Percentiles rank a stretch among this genome's conserved stretches.
phyloP scores from a whole-genome alignment of 1,284 basidiomycete species.

The Ceratobasidium sp. region DNA sequence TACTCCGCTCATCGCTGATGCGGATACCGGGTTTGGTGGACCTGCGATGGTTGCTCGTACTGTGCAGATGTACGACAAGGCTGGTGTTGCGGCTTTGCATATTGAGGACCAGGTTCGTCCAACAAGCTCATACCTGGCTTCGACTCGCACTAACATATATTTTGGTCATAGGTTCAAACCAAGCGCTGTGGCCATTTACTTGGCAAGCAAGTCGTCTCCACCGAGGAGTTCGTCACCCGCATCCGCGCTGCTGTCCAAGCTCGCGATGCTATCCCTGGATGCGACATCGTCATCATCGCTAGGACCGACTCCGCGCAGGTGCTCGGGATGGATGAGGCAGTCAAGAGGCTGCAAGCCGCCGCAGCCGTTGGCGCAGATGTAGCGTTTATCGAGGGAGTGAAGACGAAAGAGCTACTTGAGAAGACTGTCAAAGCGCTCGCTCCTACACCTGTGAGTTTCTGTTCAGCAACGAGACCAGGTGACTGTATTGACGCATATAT shows the following conservation, averaged over 20 bases:
- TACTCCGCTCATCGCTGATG: too few species aligned
- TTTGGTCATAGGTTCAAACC: constrained; percentile 80
- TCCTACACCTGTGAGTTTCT: constrained; percentile 65
- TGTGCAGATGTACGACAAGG: too few species aligned
- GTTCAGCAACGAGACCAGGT: too few species aligned
- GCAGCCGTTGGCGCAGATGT: constrained; percentile 81
- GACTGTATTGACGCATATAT: not conserved
- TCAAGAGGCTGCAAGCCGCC: constrained; percentile 73
- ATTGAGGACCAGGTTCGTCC: too few species aligned
- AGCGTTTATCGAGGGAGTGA: constrained; percentile 85
- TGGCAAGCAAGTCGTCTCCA: constrained; percentile 82
- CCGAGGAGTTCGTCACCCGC: constrained; percentile 77
- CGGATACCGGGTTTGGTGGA: too few species aligned
- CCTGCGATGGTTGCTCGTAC: too few species aligned
- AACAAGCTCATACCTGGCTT: too few species aligned
- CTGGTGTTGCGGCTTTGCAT: too few species aligned
- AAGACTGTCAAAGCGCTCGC: constrained; percentile 71
- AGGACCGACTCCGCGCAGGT: constrained; percentile 85
- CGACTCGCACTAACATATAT: too few species aligned
- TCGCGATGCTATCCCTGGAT: constrained; percentile 73
- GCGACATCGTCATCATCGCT: constrained; percentile 81
- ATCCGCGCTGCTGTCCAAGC: constrained; percentile 81
- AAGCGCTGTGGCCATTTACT: constrained; percentile 85
- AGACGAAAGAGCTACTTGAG: constrained; percentile 71
- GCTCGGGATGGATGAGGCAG: constrained; percentile 81